Percentiles rank a stretch among this genome's conserved stretches.
These are phyloP conservation scores for Zalaria obscura DNA, from an alignment of 2,329 filamentous ascomycete species.

Conservation along the genomic window DNA sequence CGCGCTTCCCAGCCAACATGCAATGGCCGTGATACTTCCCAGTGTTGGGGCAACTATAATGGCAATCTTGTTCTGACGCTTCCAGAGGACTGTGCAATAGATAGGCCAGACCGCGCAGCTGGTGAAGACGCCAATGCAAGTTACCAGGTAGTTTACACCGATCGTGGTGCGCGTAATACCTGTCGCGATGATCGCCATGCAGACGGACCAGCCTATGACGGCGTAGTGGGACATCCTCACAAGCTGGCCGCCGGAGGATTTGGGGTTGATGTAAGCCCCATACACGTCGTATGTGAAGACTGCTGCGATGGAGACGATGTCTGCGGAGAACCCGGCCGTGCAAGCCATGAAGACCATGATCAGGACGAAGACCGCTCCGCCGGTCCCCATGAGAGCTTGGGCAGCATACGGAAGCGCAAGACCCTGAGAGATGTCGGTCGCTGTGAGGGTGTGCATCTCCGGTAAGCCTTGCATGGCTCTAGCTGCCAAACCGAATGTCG, in stretches of 20 bases:
- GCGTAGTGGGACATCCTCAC: constrained; percentile 20
- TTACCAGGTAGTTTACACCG: constrained; percentile 9
- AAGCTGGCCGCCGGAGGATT: constrained; percentile 16
- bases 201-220: constrained; percentile 19
- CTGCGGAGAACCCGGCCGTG: constrained; percentile 28
- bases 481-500: constrained; percentile 14
- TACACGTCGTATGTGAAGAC: constrained; percentile 27
- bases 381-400: constrained; percentile 20
- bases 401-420: constrained; percentile 17
- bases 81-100: constrained; percentile 18
- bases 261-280: constrained; percentile 23
- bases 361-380: constrained; percentile 21
- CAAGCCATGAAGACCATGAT: constrained; percentile 35
- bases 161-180: constrained; percentile 16
- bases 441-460: constrained; percentile 10
- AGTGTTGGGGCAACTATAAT: constrained; percentile 11
- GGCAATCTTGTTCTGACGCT: constrained; percentile 12
- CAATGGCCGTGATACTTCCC: constrained; percentile 9
- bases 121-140: constrained; percentile 12
- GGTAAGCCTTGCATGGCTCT: constrained; percentile 11
- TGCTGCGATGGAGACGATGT: constrained; percentile 24
- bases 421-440: constrained; percentile 9
- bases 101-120: constrained; percentile 15
- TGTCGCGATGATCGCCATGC: constrained; percentile 14
- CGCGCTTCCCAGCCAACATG: constrained; percentile 6